phyloP scores from a whole-genome alignment of 2,329 filamentous ascomycete genomes.

The Xylaria sp. region DNA sequence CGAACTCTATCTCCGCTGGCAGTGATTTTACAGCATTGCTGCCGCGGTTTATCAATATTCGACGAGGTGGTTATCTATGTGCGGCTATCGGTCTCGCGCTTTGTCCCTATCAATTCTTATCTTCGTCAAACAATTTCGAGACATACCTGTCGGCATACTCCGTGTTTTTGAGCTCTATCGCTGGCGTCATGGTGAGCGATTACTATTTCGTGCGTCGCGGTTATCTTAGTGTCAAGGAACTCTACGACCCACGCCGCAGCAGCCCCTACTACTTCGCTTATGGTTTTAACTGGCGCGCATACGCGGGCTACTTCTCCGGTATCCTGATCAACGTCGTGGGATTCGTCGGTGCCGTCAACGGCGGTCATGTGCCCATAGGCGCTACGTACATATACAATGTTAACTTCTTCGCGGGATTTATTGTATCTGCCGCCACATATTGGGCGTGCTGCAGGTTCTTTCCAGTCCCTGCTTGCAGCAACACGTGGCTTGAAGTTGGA shows the following conservation, averaged over 20 bases:
- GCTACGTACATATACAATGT: constrained; percentile 89
- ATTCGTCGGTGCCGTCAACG: constrained; percentile 83
- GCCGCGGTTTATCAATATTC: constrained; percentile 84
- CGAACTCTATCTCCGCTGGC: constrained; percentile 84
- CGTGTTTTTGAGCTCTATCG: constrained; percentile 92
- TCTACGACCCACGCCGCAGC: constrained; percentile 76
- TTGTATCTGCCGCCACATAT: constrained; percentile 74
- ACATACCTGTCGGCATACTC: constrained; percentile 93
- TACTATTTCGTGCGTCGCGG: constrained; percentile 89
- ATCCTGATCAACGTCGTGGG: constrained; percentile 93
- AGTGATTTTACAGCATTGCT: constrained; percentile 84
- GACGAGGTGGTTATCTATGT: constrained; percentile 87
- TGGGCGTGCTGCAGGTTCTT: constrained; percentile 74
- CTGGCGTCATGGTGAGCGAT: constrained; percentile 88
- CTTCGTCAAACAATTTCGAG: constrained; percentile 81
- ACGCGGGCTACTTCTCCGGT: constrained; percentile 81
- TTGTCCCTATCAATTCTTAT: constrained; percentile 86
- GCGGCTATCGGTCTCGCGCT: constrained; percentile 82
- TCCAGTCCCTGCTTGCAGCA: constrained; percentile 79
- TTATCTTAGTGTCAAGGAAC: constrained; percentile 79
- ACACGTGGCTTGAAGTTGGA: constrained; percentile 66
- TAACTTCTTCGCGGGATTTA: constrained; percentile 89
- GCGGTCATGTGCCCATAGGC: constrained; percentile 72
- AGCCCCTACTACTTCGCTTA: constrained; percentile 78
- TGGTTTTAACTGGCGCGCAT: constrained; percentile 86